Conservation (phyloP, 2,329 filamentous ascomycete genomes). For the Fusarium sp. region DNA sequence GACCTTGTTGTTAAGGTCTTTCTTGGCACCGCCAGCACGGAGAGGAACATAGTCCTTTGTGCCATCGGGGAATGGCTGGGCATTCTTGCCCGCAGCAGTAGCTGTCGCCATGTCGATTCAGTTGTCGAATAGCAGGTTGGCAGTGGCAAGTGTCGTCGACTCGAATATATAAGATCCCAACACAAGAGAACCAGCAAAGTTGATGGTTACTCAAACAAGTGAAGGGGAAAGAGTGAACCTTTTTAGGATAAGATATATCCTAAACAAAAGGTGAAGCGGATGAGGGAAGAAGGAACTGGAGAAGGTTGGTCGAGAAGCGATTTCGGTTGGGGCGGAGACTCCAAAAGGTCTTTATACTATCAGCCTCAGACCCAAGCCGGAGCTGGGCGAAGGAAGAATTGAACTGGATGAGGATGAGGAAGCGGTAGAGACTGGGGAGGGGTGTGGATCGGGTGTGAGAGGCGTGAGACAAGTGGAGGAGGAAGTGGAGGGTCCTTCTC, state of each 20-base stretch:
- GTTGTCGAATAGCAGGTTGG: constrained; percentile 17
- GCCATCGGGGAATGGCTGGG: constrained; percentile 63
- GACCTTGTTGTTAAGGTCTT: constrained; percentile 55
- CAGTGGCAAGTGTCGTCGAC: constrained; percentile 35
- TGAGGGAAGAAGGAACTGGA: constrained; percentile 22
- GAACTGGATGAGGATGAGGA: constrained; percentile 36
- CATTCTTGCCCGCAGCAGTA: constrained; percentile 54
- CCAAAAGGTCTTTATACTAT: constrained; percentile 50
- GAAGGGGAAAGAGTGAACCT: constrained; percentile 29
- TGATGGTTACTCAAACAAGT: constrained; percentile 35
- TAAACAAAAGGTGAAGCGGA: constrained; percentile 25
- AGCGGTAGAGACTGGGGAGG: constrained; percentile 37
- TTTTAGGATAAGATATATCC: constrained; percentile 39
- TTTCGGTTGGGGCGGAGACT: constrained; percentile 44
- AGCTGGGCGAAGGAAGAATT: constrained; percentile 36
- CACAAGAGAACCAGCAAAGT: constrained; percentile 41
- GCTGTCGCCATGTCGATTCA: constrained; percentile 55
- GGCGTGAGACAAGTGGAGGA: constrained; percentile 46
- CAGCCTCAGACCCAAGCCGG: constrained; percentile 43
- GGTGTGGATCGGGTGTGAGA: constrained; percentile 32
- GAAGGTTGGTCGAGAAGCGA: constrained; percentile 31
- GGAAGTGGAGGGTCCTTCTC: constrained; percentile 28
- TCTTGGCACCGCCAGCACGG: constrained; percentile 49
- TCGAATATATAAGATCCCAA: constrained; percentile 21
- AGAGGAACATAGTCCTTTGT: constrained; percentile 68